Base-by-base conservation (phyloP, 2,329 filamentous ascomycete species). In the Alternaria ethzedia region DNA sequence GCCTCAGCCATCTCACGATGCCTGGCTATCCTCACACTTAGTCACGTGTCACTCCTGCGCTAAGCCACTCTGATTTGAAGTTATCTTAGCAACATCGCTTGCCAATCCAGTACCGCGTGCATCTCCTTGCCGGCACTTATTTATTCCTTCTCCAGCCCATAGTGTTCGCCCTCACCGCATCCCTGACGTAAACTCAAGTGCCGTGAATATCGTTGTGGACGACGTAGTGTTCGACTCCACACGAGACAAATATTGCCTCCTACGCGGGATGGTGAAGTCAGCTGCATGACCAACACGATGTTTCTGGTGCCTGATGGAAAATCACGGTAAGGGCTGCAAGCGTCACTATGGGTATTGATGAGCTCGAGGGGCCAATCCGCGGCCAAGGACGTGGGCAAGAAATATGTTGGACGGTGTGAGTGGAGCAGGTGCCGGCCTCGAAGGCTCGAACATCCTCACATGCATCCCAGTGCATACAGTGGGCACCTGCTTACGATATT, bases 401-500 rank as follows among this genome's bases (percentile, higher is more conserved):
- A 49, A 59, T 17, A 26, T 36, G 28, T 54, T 64, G 57, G 64
- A 59, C 17, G 59, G 65, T 66, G 67, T 59, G 63, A 51, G 65
- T 66, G 65, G 61, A 65, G 64, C 52, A 56, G 41, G 51, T 51
- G 57, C 47, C 56, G 63, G 64, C 61, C 51, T 65, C 57, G 58
- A 68, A 61, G 63, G 61, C 51, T 65, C 59, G 60, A 68, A 61
- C 52, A 56, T 59, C 43, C 58, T 63, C 65, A 64, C 56, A 62
- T 65, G 55, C 59, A 60, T 64, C 26, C 47, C 54, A 62, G 52
- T 54, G 54, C 46, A 52, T 52, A 21, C n/a, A 41, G 47, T 67
- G 61, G 60, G 63, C 52, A 55, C 64, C 64, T 64, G 68, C 62
- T 73, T 72, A 72, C 66, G 67, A 60, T 64, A 63, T 61, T 46